Evolutionary conservation across 2,329 filamentous ascomycete genomes (phyloP).

Genomic region (Ophiostoma novo-ulmi): DNA sequence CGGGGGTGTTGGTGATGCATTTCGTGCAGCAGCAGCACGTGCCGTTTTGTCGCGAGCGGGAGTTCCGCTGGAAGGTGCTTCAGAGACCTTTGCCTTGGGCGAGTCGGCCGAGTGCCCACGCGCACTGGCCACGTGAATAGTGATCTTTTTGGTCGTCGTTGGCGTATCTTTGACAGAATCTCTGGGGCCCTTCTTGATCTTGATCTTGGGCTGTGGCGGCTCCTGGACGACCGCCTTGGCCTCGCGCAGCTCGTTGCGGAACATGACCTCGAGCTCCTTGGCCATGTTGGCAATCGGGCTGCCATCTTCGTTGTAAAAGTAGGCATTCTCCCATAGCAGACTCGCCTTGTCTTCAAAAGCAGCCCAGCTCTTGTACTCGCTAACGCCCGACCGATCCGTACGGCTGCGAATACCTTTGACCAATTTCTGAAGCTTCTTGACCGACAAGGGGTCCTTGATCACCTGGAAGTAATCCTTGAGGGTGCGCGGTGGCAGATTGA

Average conservation of each 20-base stretch:
- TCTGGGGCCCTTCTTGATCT: constrained; percentile 60
- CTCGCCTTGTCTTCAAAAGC: constrained; percentile 74
- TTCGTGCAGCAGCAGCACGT: neutral
- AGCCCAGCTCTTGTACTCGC: constrained; percentile 75
- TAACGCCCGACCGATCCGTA: constrained; percentile 56
- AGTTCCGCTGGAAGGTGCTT: constrained; percentile 34
- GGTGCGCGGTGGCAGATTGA: constrained; percentile 68
- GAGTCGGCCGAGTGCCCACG: constrained; percentile 50
- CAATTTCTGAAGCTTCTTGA: constrained; percentile 71
- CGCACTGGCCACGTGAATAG: constrained; percentile 49
- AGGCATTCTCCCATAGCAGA: constrained; percentile 81
- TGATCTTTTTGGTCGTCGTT: constrained; percentile 57
- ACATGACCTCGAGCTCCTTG: constrained; percentile 64
- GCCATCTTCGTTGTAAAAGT: constrained; percentile 85
- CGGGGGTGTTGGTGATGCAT: constrained; percentile 45
- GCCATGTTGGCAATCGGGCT: constrained; percentile 78
- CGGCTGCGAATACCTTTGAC: constrained; percentile 68
- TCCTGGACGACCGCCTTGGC: constrained; percentile 69
- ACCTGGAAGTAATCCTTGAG: constrained; percentile 82
- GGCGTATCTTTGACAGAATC: constrained; percentile 46
- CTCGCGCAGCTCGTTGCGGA: constrained; percentile 62
- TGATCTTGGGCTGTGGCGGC: constrained; percentile 65
- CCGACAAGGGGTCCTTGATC: constrained; percentile 73
- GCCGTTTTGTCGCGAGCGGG: constrained; percentile 21
- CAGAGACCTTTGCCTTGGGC: constrained; percentile 42